Conservation (phyloP, 140 eudicot genomes). For the Flaveria floridana region DNA sequence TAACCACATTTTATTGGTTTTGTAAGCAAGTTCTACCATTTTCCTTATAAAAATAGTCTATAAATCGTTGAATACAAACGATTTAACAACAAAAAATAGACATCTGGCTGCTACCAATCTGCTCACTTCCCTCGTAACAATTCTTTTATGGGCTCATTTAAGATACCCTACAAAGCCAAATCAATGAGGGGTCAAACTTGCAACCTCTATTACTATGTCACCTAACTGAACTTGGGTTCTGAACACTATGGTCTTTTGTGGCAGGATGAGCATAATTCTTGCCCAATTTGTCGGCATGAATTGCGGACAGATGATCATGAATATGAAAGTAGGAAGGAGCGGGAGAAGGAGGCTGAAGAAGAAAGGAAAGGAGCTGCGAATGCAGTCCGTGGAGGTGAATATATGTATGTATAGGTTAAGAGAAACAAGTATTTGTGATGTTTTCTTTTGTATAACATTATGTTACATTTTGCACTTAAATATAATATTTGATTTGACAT, state of each 20-base stretch:
- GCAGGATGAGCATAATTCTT: slow-evolving; percentile 90
- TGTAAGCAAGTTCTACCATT: not conserved
- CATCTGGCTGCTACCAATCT: not conserved
- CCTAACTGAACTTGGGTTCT: not conserved
- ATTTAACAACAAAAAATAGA: not conserved
- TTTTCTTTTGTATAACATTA: slow-evolving; percentile 1
- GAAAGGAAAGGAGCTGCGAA: slow-evolving; percentile 94
- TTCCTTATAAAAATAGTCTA: not conserved
- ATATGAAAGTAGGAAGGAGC: slow-evolving; percentile 88
- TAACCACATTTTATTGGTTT: not conserved
- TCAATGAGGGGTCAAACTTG: not conserved
- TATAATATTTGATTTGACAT: not conserved
- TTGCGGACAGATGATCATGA: slow-evolving; percentile 86
- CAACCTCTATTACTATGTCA: not conserved
- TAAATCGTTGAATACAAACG: not conserved
- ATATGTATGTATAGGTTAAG: slow-evolving; percentile 71
- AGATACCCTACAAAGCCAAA: not conserved
- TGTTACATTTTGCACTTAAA: slow-evolving; percentile 13
- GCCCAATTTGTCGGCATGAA: slow-evolving; percentile 94
- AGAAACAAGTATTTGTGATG: not conserved
- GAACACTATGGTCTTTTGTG: slow-evolving; percentile 8
- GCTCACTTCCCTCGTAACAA: not conserved
- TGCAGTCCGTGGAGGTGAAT: slow-evolving; percentile 91
- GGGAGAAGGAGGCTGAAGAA: slow-evolving; percentile 95
- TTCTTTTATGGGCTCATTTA: not conserved